Base-by-base conservation (phyloP, 495 filamentous ascomycete genomes). In the Alectoria sarmentosa region DNA sequence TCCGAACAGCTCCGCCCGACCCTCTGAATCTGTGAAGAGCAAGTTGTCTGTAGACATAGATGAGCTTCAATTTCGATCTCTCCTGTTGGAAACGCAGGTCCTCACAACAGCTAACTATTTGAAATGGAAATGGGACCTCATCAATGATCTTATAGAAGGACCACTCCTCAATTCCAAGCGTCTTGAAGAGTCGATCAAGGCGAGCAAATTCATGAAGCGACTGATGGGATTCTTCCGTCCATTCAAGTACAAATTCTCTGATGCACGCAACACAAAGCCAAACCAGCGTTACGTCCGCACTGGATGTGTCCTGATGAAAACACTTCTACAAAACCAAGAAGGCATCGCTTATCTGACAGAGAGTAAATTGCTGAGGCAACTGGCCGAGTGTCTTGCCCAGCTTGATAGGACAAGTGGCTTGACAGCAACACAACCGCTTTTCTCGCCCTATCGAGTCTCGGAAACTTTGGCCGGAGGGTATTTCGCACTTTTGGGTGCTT, bases 71-170 rank as follows among this genome's bases (percentile, higher is more conserved):
- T 98, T 98, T 74, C 87, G 92, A 49, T 86, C 86, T 68, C 80
- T 92, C 8, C 81, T 98, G 60, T 73, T 97, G 42, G 95, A 98
- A 65, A 96, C 91, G 0, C 84, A 89, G 65, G 90, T 98, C 9
- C 77, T 97, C 58, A 88, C 84, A 60, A 90, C 88, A 44, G 88
- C 88, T 58, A 96, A 95, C 65, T 95, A 86, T 72, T 78, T 84
- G 26, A 98, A 98, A 71, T 98, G 94, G 94, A 91, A 94, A 69
- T 98, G 94, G 94, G 90, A 96, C 67, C 77, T 95, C 34, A 90
- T 98, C 49, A 83, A 90, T 62, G 86, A 87, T 69, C 85, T 98
- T 41, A 92, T 98, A 54, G 95, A 98, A 72, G 95, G 95, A 0
- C 94, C 94, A 7, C 74, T 98, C 44, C 86, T 88, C n/a, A 96